These are phyloP conservation scores for Magnusiomyces magnusii DNA, from an alignment of 1,139 yeast genomes.

Conservation along the genomic window DNA sequence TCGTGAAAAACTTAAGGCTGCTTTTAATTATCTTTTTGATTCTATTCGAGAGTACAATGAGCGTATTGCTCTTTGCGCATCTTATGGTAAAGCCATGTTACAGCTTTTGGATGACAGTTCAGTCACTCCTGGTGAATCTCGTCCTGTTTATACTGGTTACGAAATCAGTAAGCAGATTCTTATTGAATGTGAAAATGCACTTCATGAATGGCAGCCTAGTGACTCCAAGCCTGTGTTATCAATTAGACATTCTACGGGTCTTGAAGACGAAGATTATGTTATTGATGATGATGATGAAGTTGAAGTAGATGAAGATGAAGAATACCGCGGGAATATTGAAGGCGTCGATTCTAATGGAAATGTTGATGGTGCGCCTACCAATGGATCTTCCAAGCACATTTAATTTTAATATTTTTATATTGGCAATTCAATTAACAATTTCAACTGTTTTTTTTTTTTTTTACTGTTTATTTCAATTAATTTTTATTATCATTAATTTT, in stretches of 20 bases:
- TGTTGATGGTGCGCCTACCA: too few relatives aligned
- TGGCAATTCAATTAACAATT: too few relatives aligned
- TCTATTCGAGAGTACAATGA: constrained; percentile 95
- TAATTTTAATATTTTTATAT: too few relatives aligned
- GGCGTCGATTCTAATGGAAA: background rate
- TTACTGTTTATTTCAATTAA: too few relatives aligned
- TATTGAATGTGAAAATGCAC: constrained; percentile 93
- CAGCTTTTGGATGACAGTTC: constrained; percentile 95
- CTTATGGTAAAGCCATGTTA: constrained; percentile 95
- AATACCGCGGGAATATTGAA: constrained; percentile 11
- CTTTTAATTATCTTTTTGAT: constrained; percentile 95
- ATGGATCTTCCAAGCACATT: background rate
- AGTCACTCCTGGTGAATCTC: constrained; percentile 98
- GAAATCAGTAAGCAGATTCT: constrained; percentile 98
- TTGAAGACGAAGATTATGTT: constrained; percentile 57
- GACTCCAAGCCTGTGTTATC: background rate
- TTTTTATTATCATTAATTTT: too few relatives aligned
- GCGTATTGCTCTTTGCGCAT: constrained; percentile 93
- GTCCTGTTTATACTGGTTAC: constrained; percentile 97
- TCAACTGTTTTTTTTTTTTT: too few relatives aligned
- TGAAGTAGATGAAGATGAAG: constrained; percentile 41
- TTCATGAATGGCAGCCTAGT: constrained; percentile 78
- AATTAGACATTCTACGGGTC: constrained; percentile 53
- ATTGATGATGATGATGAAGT: constrained; percentile 42
- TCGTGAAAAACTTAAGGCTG: constrained; percentile 95